Conservation (phyloP, 305 asterid genomes). For the Fraxinus greggii region DNA sequence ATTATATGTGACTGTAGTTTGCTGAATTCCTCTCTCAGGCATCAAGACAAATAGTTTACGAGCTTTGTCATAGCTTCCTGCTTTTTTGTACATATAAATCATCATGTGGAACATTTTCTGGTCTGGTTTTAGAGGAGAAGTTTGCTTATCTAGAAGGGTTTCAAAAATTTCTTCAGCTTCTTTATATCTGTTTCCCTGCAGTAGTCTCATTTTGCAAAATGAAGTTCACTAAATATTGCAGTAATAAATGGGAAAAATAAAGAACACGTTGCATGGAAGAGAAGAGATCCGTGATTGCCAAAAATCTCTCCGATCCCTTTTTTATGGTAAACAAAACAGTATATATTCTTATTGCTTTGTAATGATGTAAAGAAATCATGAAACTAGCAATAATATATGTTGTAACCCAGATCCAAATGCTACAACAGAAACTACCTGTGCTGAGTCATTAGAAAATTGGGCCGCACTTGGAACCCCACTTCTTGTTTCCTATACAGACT, state of each 20-base stretch:
- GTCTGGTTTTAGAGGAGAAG: constrained; percentile 74
- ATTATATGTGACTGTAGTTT: constrained; percentile 79
- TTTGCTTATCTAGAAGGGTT: constrained; percentile 57
- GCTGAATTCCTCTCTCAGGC: constrained; percentile 65
- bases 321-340: not conserved
- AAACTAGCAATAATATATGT: not conserved
- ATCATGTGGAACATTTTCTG: constrained; percentile 98
- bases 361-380: not conserved
- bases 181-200: constrained; percentile 71
- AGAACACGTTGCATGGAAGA: not conserved
- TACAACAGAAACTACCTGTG: not conserved
- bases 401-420: not conserved
- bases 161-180: constrained; percentile 91
- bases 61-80: constrained; percentile 70
- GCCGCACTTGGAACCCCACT: not conserved
- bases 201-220: constrained; percentile 21
- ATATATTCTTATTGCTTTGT: not conserved
- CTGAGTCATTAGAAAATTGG: not conserved
- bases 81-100: constrained; percentile 91
- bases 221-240: not conserved
- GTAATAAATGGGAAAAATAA: not conserved
- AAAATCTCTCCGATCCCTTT: not conserved
- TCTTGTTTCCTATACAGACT: not conserved
- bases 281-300: not conserved
- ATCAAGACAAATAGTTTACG: constrained; percentile 70